These are phyloP conservation scores for Lachancea quebecensis DNA, from an alignment of 805 yeast genomes.

Conservation along the genomic window DNA sequence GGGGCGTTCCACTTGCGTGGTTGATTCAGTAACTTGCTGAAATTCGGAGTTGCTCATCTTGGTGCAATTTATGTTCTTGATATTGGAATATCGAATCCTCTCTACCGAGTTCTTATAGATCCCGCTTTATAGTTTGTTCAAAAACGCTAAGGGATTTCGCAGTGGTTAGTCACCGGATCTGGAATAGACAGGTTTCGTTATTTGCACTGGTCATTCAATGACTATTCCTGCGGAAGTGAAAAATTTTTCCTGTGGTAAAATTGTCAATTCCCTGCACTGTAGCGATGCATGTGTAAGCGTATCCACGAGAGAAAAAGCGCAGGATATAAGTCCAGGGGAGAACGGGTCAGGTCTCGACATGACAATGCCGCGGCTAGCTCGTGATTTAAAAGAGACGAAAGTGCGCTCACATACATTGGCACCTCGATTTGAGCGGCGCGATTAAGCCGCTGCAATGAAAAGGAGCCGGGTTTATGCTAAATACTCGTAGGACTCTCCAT, in stretches of 20 bases:
- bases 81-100: background rate
- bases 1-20: conserved; percentile 33
- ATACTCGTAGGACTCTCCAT: conserved; percentile 69
- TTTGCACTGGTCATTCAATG: conserved; percentile 1
- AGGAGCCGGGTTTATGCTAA: conserved; percentile 44
- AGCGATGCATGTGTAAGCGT: too few species aligned
- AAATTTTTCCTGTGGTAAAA: conserved; percentile 1
- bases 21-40: conserved; percentile 40
- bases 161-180: background rate
- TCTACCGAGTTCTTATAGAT: background rate
- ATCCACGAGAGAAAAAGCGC: too few species aligned
- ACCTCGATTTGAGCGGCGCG: too few species aligned
- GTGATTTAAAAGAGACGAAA: too few species aligned
- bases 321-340: too few species aligned
- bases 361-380: too few species aligned
- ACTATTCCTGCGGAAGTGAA: conserved; percentile 7
- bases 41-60: conserved; percentile 22
- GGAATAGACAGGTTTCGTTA: background rate
- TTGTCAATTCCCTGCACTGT: too few species aligned
- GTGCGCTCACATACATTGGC: too few species aligned
- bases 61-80: background rate
- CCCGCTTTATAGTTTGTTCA: background rate
- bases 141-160: too few species aligned
- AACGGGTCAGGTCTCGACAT: too few species aligned
- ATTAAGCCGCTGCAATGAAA: too few species aligned